Evolutionary conservation across 2,329 filamentous ascomycete genomes (phyloP).

Genomic region (Biscogniauxia marginata): DNA sequence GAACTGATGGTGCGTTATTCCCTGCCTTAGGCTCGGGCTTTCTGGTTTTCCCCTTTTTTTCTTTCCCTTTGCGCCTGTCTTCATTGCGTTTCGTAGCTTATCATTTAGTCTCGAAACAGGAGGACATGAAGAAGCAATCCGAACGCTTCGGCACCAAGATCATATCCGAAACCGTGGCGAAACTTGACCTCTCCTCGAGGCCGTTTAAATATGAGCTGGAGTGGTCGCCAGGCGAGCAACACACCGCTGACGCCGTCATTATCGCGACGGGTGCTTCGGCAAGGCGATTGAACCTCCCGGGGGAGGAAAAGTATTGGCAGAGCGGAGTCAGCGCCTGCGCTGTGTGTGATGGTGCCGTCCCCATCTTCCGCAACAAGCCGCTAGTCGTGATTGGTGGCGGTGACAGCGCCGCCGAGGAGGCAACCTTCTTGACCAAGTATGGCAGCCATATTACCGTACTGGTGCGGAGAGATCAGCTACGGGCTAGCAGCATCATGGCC

Average conservation of each 20-base stretch:
- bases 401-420: conserved; percentile 96
- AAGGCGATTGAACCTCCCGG: conserved; percentile 74
- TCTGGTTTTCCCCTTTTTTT: too few relatives aligned
- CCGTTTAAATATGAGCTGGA: conserved; percentile 96
- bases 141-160: conserved; percentile 90
- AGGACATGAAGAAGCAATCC: conserved; percentile 90
- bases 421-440: conserved; percentile 97
- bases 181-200: conserved; percentile 76
- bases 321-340: conserved; percentile 95
- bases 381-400: conserved; percentile 95
- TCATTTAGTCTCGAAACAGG: conserved; percentile 41
- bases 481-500: conserved; percentile 90
- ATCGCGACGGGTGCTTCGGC: conserved; percentile 95
- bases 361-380: conserved; percentile 96
- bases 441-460: conserved; percentile 92
- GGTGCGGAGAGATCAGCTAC: conserved; percentile 81
- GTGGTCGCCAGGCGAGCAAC: conserved; percentile 75
- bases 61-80: neutral
- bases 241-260: conserved; percentile 90
- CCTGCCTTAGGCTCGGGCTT: too few relatives aligned
- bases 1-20: conserved; percentile 71
- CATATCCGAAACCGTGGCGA: conserved; percentile 87
- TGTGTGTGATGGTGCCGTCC: conserved; percentile 94
- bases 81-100: neutral
- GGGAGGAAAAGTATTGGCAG: conserved; percentile 97